Conservation (phyloP, 1,139 yeast genomes). For the Zygoascus meyerae region DNA sequence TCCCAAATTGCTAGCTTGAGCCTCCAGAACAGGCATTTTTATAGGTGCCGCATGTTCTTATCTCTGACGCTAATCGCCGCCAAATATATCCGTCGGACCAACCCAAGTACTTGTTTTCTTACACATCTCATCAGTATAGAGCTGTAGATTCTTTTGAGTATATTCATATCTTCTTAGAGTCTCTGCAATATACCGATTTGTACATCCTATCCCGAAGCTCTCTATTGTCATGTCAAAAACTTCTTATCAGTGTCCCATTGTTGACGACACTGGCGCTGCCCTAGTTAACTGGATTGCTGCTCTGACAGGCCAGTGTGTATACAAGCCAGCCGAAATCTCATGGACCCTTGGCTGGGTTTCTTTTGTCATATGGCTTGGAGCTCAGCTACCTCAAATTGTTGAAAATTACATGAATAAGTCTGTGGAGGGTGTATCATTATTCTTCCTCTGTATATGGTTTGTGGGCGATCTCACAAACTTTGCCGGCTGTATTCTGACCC, state of each 20-base stretch:
- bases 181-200: not conserved
- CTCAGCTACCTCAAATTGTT: constrained; percentile 81
- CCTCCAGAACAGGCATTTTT: no score
- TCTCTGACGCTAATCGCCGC: no score
- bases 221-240: not conserved
- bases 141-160: no score
- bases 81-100: no score
- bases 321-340: constrained; percentile 26
- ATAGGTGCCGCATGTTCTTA: no score
- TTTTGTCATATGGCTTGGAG: constrained; percentile 69
- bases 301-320: constrained; percentile 30
- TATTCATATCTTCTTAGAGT: not conserved
- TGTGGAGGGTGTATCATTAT: constrained; percentile 81
- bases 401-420: constrained; percentile 70
- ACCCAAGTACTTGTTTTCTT: no score
- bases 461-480: constrained; percentile 79
- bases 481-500: constrained; percentile 71
- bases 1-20: no score
- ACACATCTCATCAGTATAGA: no score
- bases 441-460: constrained; percentile 72
- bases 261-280: constrained; percentile 18
- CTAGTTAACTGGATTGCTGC: constrained; percentile 29
- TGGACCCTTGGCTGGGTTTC: constrained; percentile 45
- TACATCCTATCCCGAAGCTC: not conserved
- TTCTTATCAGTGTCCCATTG: constrained; percentile 16